Evolutionary conservation across 139 green algal species (phyloP).

Genomic region (Picochlorum sp.): DNA sequence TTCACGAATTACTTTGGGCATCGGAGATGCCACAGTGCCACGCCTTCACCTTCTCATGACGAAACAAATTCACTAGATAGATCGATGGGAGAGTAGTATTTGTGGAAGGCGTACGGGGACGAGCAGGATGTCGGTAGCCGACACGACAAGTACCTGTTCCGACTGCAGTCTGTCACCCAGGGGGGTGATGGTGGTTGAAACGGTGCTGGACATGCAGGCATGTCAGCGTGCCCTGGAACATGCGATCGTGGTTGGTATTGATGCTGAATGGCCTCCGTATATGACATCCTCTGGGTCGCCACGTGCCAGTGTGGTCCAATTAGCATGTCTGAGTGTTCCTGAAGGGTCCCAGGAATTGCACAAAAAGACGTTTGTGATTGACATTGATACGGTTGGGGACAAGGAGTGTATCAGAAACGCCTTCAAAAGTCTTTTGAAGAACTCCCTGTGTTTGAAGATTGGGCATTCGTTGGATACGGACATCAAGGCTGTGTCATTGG

Average conservation of each 20-base stretch:
- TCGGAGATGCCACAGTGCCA: too few relatives aligned
- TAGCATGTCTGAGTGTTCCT: slow-evolving; percentile 11
- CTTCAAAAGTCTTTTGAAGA: not conserved
- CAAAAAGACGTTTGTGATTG: not conserved
- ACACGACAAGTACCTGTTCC: slow-evolving; percentile 3
- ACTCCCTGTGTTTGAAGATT: not conserved
- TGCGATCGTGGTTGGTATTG: slow-evolving; percentile 13
- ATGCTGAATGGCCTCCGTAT: slow-evolving; percentile 31
- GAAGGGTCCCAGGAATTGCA: not conserved
- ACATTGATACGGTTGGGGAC: not conserved
- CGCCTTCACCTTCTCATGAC: too few relatives aligned
- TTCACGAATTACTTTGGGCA: too few relatives aligned
- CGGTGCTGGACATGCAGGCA: not conserved
- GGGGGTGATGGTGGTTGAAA: not conserved
- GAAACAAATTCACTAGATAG: too few relatives aligned
- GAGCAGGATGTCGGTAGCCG: slow-evolving; percentile 6
- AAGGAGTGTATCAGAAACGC: not conserved
- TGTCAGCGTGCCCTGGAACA: not conserved
- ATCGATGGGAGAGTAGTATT: too few relatives aligned
- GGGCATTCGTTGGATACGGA: not conserved
- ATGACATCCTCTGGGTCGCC: not conserved
- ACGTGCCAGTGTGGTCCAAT: slow-evolving; percentile 23
- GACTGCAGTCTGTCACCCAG: not conserved
- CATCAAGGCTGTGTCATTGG: slow-evolving; percentile 1
- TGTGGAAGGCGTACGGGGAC: not conserved